A percentile compares a stretch with the other conserved stretches of the same genome.
phyloP scores from a whole-genome alignment of 305 asterid genomes.

The Fraxinus greggii region DNA sequence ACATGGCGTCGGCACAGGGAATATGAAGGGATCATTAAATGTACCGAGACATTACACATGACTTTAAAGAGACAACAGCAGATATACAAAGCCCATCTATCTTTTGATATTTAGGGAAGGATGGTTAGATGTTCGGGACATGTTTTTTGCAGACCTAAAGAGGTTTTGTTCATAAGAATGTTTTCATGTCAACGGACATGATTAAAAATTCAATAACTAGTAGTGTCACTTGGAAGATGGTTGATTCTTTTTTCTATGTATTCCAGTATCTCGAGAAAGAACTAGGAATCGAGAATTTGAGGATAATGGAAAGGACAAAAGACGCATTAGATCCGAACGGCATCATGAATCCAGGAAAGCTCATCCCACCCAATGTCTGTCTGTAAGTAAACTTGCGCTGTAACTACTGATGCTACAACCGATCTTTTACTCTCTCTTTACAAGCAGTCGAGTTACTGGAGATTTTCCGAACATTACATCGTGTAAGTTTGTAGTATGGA shows the following conservation, averaged over 20 bases:
- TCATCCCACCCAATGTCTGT: constrained; percentile 87
- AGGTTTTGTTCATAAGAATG: neutral
- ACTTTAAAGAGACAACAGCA: neutral
- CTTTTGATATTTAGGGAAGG: neutral
- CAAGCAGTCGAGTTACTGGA: neutral
- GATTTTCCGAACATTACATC: neutral
- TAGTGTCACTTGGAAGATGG: neutral
- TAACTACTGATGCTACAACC: neutral
- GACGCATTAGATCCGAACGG: constrained; percentile 79
- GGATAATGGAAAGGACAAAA: constrained; percentile 85
- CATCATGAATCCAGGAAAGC: constrained; percentile 97
- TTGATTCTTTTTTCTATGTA: neutral
- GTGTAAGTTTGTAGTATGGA: neutral
- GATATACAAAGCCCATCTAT: neutral
- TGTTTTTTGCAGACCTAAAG: neutral
- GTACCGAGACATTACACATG: neutral
- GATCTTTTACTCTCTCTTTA: neutral
- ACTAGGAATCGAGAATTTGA: constrained; percentile 85
- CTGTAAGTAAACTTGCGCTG: constrained; percentile 26
- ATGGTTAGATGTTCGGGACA: neutral
- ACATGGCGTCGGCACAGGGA: constrained; percentile 98
- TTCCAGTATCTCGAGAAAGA: constrained; percentile 89
- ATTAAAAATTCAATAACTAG: neutral
- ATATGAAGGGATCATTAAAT: constrained; percentile 69
- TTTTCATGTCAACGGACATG: neutral